Conservation (phyloP, 306 rosid species). For the Cucurbita ficifolia region DNA sequence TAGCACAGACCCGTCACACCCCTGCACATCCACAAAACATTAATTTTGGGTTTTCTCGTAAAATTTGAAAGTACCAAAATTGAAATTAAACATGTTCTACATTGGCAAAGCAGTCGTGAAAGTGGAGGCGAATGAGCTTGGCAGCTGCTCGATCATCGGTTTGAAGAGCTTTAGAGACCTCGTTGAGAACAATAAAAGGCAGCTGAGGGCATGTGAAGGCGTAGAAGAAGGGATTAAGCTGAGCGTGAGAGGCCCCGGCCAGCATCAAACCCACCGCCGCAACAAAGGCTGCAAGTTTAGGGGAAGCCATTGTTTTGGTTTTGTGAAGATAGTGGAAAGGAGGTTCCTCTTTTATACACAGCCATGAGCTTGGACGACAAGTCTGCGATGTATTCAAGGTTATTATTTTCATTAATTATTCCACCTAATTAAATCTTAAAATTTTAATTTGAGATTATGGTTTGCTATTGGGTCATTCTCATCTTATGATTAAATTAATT, state of each 20-base stretch:
- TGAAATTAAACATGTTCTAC: not conserved
- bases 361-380: not conserved
- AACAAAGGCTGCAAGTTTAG: not conserved
- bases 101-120: not conserved
- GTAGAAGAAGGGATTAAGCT: not conserved
- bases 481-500: not conserved
- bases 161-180: not conserved
- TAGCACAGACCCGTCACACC: constrained; percentile 64
- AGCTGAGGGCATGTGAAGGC: constrained; percentile 2
- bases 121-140: constrained; percentile 3
- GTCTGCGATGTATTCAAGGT: not conserved
- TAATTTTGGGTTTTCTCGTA: no score
- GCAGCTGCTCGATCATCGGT: not conserved
- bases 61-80: no score
- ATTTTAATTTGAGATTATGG: not conserved
- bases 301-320: not conserved
- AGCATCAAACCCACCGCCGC: not conserved
- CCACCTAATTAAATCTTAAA: not conserved
- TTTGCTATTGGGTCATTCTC: not conserved
- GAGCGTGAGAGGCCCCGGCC: not conserved
- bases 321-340: not conserved
- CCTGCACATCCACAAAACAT: constrained; percentile 14
- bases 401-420: not conserved
- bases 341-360: not conserved
- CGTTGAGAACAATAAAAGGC: not conserved